Evolutionary conservation across 2,329 filamentous ascomycete genomes (phyloP).

Genomic region (Colletotrichum musicola): DNA sequence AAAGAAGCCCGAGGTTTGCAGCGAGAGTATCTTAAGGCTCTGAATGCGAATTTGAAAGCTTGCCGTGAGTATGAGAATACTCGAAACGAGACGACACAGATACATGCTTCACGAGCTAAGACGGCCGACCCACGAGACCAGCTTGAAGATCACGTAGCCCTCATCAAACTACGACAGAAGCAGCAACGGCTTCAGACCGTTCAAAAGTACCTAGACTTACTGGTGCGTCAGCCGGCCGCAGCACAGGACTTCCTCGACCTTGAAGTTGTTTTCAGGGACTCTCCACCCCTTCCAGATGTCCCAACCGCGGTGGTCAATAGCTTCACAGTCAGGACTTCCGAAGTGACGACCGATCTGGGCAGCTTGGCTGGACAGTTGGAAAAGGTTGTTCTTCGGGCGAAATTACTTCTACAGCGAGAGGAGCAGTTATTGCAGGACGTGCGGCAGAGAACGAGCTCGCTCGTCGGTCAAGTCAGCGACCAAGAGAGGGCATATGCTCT

Average conservation of each 20-base stretch:
- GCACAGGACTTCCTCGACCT: conserved; percentile 63
- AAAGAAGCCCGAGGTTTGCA: conserved; percentile 61
- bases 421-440: conserved; percentile 64
- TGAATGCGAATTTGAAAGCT: conserved; percentile 65
- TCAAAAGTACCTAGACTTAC: conserved; percentile 62
- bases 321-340: conserved; percentile 57
- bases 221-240: conserved; percentile 66
- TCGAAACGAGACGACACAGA: conserved; percentile 42
- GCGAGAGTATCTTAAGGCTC: conserved; percentile 66
- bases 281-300: conserved; percentile 60
- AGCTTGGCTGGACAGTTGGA: conserved; percentile 66
- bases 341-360: conserved; percentile 57
- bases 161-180: conserved; percentile 65
- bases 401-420: conserved; percentile 68
- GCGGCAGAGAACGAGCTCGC: conserved; percentile 22
- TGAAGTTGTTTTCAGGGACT: conserved; percentile 60
- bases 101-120: conserved; percentile 33
- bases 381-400: conserved; percentile 69
- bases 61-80: conserved; percentile 58
- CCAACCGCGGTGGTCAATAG: conserved; percentile 65
- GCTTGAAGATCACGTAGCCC: conserved; percentile 64
- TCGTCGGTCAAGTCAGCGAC: conserved; percentile 51
- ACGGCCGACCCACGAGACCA: conserved; percentile 35
- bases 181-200: conserved; percentile 63
- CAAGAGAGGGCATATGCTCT: conserved; percentile 65